Evolutionary conservation across 306 rosid genomes (phyloP), one percentile per base, ranked within the genome.

Genomic region (Ochetophila trinervis): DNA sequence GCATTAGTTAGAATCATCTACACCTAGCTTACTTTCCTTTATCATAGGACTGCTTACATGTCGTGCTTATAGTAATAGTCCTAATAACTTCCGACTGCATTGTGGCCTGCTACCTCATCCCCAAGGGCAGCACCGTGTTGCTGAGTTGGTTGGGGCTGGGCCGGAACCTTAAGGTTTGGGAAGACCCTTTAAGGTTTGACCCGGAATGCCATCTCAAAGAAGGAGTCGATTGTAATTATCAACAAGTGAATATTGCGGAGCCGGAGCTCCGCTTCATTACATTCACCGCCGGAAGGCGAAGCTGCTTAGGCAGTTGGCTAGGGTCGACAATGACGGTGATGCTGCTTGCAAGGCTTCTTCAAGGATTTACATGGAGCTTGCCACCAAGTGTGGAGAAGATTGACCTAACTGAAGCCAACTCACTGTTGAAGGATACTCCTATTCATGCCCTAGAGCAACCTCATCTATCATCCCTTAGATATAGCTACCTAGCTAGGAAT

Each of bases 331-430:
- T 86, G 42, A 75, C 80, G 2, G 42, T 85, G 8, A 54, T 79
- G 82, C 24, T 82, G 7, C 21, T 85, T 49, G 81, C 85, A 5
- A 82, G 87, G 51, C 74, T 76, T 34, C 64, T 82, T 0, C 87
- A 82, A 32, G 83, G 74, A 0, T 79, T 85, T 65, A 47, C 76
- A 58, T 82, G 85, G 87, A 71, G 13, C 50, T 24, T 63, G 8
- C 79, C 79, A 5, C 62, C 74, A 8, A 17, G 60, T 14, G 27
- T 48, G 19, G 45, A 57, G 13, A 62, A 62, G 55, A 75, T 75
- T 47, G 79, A 75, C 21, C 55, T 76, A n/a, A 64, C 36, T 17
- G 48, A 59, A 30, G 49, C 62, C 10, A 10, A 16, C 0, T 4
- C 37, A 27, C 52, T 76, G 11, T 59, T 42, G 8, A 35, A 63